Evolutionary conservation across 768 basidiomycete species (phyloP), one percentile per base, ranked within the genome.

Genomic region (Hemileccinum rubropunctum): DNA sequence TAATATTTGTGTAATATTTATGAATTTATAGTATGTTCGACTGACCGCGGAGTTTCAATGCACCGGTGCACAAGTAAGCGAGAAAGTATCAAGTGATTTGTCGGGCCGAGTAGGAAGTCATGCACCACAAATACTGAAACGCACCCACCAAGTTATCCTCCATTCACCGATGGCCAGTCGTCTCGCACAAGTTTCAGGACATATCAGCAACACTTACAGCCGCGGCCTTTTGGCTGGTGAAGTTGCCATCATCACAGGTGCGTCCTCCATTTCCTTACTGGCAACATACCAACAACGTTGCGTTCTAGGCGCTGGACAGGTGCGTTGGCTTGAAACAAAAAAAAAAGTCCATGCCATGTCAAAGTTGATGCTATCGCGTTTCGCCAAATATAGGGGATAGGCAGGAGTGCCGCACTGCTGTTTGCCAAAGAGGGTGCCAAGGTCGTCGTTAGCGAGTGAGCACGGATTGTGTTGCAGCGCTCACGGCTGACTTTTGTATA

Each of bases 361-460:
- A 15, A 13, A 26, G 11, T 37, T 38, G 14, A 38, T 20, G n/a
- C 17, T 10, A 30, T 23, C 23, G 23, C 23, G 23, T 23, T 23
- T 23, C 23, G 23, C 23, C 41, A 3, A 18, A 34, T 18, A 17
- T 21, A 92, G 83, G 91, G 90, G 54, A 93, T 93, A 50, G 91
- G 91, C 4, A 78, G 78, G 40, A 81, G 84, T 27, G 75, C 79
- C 34, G 91, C 91, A 1, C 70, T 91, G 28, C 74, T 89, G 36
- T 92, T 91, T 58, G 86, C 89, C 5, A 83, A 82, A 54, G 91
- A 93, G 63, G 91, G 91, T 15, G 90, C 91, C 14, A 92, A 87
- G 63, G 83, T 93, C 44, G 88, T 93, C 56, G 84, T 86, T 44
- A 83, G 84, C 77, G 91, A 93, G 85, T 91, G 47, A 64, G 74